Percentiles rank a stretch among this genome's conserved stretches.
These are phyloP conservation scores for Cryphonectria japonica DNA, from an alignment of 2,329 filamentous ascomycete species.

Conservation along the genomic window DNA sequence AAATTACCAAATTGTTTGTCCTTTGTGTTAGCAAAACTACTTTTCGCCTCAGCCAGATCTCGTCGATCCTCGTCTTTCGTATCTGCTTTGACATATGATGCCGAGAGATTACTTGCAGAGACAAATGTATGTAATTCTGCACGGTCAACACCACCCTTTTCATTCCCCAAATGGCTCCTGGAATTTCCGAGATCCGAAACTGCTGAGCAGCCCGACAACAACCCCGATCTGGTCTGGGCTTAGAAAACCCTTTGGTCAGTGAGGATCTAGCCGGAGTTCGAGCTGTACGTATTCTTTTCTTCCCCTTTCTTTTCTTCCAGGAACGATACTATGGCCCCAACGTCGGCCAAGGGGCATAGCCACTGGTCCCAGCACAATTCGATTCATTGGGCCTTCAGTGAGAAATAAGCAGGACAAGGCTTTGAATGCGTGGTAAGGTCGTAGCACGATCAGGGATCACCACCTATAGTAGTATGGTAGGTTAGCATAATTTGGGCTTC, in stretches of 20 bases:
- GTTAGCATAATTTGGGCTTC: background rate
- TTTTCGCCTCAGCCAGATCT: slow-evolving; percentile 12
- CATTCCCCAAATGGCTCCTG: background rate
- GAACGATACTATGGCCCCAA: background rate
- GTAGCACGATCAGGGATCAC: background rate
- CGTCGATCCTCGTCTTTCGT: slow-evolving; percentile 16
- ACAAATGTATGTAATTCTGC: slow-evolving; percentile 4
- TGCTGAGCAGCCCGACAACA: background rate
- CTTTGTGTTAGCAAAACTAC: slow-evolving; percentile 25
- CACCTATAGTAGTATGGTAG: background rate
- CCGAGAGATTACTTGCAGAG: slow-evolving; percentile 1
- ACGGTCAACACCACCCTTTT: background rate
- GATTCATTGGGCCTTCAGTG: background rate
- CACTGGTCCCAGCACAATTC: background rate
- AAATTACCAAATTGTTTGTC: slow-evolving; percentile 33
- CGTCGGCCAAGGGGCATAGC: background rate
- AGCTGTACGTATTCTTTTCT: background rate
- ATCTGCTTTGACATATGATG: slow-evolving; percentile 16
- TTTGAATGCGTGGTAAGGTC: background rate
- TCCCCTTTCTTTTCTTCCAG: too few species aligned
- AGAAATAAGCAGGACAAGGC: background rate
- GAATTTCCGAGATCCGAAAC: background rate
- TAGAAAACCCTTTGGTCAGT: background rate
- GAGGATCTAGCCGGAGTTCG: background rate
- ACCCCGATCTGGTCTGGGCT: too few species aligned